phyloP scores from a whole-genome alignment of 2,329 filamentous ascomycete genomes.

The Fusarium equiseti region DNA sequence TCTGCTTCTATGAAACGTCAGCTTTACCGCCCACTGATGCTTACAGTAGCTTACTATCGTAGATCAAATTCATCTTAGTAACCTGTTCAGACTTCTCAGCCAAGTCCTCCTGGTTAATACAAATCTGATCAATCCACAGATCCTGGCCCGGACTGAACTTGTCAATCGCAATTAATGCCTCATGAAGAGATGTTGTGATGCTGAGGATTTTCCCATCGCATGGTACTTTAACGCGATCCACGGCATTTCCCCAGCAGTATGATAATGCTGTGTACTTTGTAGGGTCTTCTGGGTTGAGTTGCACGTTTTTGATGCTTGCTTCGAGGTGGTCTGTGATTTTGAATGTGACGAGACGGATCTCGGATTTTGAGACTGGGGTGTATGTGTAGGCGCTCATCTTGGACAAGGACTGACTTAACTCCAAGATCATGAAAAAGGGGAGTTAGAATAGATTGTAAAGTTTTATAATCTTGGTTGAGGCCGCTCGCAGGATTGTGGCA shows the following conservation, averaged over 20 bases:
- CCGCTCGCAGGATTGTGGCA: not conserved
- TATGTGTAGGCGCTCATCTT: constrained; percentile 26
- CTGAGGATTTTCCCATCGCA: constrained; percentile 9
- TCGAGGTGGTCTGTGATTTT: constrained; percentile 1
- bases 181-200: constrained; percentile 26
- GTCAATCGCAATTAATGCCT: constrained; percentile 16
- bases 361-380: constrained; percentile 2
- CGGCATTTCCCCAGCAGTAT: constrained; percentile 36
- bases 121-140: constrained; percentile 40
- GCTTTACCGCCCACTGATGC: too few species aligned
- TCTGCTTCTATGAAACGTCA: constrained; percentile 29
- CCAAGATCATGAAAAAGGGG: too few species aligned
- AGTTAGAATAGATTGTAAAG: rapidly evolving
- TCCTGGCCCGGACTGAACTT: constrained; percentile 20
- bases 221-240: too few species aligned
- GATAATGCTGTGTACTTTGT: constrained; percentile 34
- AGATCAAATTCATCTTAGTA: constrained; percentile 35
- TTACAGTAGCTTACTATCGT: constrained; percentile 37
- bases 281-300: constrained; percentile 26
- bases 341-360: constrained; percentile 29
- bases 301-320: constrained; percentile 23
- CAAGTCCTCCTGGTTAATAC: constrained; percentile 32
- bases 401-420: rapidly evolving
- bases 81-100: constrained; percentile 30
- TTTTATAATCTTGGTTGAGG: not conserved